Conservation (phyloP, 495 filamentous ascomycete species). For the Letharia lupina region DNA sequence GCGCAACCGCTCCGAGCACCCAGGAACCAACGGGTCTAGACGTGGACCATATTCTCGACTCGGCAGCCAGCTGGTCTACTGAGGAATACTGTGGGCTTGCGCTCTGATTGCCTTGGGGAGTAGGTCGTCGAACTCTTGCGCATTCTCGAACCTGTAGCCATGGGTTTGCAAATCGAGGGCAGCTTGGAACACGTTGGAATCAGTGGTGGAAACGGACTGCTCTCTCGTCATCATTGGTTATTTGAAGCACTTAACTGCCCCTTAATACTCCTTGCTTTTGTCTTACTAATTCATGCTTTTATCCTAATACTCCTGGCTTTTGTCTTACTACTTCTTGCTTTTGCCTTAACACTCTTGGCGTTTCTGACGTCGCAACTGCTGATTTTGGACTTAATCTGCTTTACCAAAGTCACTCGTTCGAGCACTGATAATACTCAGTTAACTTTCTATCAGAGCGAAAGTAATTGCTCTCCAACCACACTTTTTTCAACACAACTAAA, state of each 20-base stretch:
- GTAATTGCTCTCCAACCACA: not conserved
- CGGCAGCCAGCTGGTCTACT: not conserved
- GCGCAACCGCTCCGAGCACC: not conserved
- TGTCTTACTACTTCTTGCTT: slow-evolving; percentile 3
- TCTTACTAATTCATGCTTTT: slow-evolving; percentile 4
- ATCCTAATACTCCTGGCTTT: slow-evolving; percentile 4
- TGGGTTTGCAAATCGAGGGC: not conserved
- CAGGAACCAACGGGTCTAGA: not conserved
- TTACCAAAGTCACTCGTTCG: not conserved
- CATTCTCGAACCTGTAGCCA: not conserved
- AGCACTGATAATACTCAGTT: not conserved
- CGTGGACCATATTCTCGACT: not conserved
- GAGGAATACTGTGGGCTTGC: not conserved
- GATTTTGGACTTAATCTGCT: not conserved
- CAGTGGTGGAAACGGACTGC: not conserved
- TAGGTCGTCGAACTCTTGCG: not conserved
- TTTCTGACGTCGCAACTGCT: not conserved
- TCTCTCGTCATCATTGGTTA: not conserved
- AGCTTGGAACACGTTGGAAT: not conserved
- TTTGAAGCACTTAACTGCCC: not conserved
- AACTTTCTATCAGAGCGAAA: not conserved
- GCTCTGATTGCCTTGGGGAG: not conserved
- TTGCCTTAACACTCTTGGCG: slow-evolving; percentile 2
- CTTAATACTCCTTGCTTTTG: slow-evolving; percentile 3
- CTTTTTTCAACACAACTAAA: not conserved